Conservation (phyloP, 768 basidiomycete species). For the Obba rivulosa region DNA sequence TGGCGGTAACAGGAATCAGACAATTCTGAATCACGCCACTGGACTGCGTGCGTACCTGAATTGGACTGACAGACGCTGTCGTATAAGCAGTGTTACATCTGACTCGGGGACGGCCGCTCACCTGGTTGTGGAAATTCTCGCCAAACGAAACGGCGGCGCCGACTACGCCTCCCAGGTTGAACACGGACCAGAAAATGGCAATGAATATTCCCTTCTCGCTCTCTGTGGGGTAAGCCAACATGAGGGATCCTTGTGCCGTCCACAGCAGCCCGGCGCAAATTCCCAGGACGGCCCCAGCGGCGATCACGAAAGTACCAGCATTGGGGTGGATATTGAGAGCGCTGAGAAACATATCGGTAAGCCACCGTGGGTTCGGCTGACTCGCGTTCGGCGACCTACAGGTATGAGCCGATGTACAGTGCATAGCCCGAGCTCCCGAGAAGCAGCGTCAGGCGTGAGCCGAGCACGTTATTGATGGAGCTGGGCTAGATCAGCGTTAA, state of each 20-base stretch:
- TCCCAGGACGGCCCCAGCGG: conserved; percentile 68
- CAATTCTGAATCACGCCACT: background rate
- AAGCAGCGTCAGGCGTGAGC: conserved; percentile 67
- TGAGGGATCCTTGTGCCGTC: conserved; percentile 83
- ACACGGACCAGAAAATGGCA: conserved; percentile 79
- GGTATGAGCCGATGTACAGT: conserved; percentile 67
- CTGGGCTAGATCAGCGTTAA: conserved; percentile 28
- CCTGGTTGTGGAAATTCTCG: conserved; percentile 59
- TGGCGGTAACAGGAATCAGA: conserved; percentile 15
- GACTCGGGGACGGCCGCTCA: conserved; percentile 18
- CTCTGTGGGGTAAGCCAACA: conserved; percentile 82
- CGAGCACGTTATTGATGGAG: conserved; percentile 76
- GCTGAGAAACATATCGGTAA: conserved; percentile 29
- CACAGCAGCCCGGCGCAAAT: conserved; percentile 68
- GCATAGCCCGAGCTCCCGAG: conserved; percentile 74
- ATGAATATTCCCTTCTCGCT: conserved; percentile 72
- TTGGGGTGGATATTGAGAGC: conserved; percentile 63
- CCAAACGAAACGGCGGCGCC: conserved; percentile 73
- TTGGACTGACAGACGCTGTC: conserved; percentile 17
- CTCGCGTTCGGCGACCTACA: conserved; percentile 38
- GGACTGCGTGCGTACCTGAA: conserved; percentile 17
- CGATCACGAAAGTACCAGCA: conserved; percentile 61
- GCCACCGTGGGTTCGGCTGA: background rate
- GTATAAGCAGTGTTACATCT: background rate
- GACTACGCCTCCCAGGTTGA: conserved; percentile 78